phyloP scores from a whole-genome alignment of 148 eudicot species.

The Persicaria maculosa region DNA sequence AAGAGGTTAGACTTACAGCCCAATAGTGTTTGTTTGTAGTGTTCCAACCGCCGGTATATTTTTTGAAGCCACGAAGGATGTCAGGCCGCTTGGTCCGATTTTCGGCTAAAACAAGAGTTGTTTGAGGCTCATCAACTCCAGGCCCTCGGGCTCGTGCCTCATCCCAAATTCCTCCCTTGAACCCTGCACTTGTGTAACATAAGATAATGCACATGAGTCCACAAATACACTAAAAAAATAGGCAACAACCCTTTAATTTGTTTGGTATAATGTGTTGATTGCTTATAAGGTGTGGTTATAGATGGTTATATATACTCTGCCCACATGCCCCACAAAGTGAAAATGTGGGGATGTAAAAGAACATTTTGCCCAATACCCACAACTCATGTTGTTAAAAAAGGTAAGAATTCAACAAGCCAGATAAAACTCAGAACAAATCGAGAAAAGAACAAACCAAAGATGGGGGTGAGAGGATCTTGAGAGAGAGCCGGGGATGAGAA shows the following conservation, averaged over 20 bases:
- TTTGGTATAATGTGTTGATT: background rate
- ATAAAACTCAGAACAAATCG: background rate
- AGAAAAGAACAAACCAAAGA: background rate
- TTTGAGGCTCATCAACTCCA: constrained; percentile 23
- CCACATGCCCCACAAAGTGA: too few species aligned
- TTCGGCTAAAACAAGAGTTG: constrained; percentile 64
- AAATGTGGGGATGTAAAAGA: too few species aligned
- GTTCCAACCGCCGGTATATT: constrained; percentile 87
- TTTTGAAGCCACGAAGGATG: constrained; percentile 56
- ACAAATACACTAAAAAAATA: background rate
- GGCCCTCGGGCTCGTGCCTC: constrained; percentile 57
- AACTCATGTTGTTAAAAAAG: background rate
- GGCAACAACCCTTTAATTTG: background rate
- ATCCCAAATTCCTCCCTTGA: constrained; percentile 42
- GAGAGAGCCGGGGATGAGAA: background rate
- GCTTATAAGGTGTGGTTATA: too few species aligned
- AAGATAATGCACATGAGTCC: constrained; percentile 11
- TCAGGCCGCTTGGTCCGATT: constrained; percentile 77
- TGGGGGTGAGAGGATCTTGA: background rate
- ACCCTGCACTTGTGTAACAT: constrained; percentile 31
- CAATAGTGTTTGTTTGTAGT: constrained; percentile 79
- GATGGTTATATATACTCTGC: too few species aligned
- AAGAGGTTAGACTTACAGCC: constrained; percentile 60
- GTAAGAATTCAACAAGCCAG: background rate
- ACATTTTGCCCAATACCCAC: too few species aligned